Conservation (phyloP, 768 basidiomycete species). For the Leccinum olivaceopallidum region DNA sequence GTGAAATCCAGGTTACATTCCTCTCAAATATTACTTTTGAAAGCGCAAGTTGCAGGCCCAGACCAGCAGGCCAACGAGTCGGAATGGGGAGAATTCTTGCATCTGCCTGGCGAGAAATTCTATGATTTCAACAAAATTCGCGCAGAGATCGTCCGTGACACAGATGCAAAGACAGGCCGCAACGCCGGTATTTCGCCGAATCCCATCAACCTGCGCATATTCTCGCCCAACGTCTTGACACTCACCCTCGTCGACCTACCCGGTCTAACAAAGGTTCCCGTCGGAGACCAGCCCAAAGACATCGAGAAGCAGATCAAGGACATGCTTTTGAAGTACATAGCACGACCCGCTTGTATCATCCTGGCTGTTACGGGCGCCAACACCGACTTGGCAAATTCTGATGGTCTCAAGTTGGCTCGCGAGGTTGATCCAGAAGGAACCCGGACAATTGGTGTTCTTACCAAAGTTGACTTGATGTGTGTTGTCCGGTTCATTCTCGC, state of each 20-base stretch:
- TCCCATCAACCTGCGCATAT: conserved; percentile 97
- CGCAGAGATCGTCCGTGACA: conserved; percentile 94
- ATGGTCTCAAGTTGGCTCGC: conserved; percentile 93
- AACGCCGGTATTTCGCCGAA: conserved; percentile 98
- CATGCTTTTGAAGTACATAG: conserved; percentile 95
- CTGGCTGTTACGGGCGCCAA: conserved; percentile 97
- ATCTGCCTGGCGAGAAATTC: conserved; percentile 96
- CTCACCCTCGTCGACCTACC: conserved; percentile 97
- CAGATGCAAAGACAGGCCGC: conserved; percentile 97
- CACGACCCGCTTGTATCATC: conserved; percentile 93
- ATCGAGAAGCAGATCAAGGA: conserved; percentile 98
- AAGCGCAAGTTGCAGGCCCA: conserved; percentile 40
- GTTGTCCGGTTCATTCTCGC: conserved; percentile 32
- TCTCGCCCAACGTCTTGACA: conserved; percentile 95
- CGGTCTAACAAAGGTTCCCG: conserved; percentile 92
- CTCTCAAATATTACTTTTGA: conserved; percentile 1
- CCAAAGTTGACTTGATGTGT: conserved; percentile 97
- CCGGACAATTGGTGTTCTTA: conserved; percentile 96
- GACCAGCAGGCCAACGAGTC: conserved; percentile 85
- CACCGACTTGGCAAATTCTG: conserved; percentile 97
- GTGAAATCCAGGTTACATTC: not conserved
- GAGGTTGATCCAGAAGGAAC: conserved; percentile 98
- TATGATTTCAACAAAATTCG: conserved; percentile 97
- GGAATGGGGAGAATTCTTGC: conserved; percentile 99
- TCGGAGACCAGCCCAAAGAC: conserved; percentile 95